A percentile compares a stretch with the other conserved stretches of the same genome.
These are phyloP conservation scores for Starmerella floris DNA, from an alignment of 805 yeast genomes.

Conservation along the genomic window DNA sequence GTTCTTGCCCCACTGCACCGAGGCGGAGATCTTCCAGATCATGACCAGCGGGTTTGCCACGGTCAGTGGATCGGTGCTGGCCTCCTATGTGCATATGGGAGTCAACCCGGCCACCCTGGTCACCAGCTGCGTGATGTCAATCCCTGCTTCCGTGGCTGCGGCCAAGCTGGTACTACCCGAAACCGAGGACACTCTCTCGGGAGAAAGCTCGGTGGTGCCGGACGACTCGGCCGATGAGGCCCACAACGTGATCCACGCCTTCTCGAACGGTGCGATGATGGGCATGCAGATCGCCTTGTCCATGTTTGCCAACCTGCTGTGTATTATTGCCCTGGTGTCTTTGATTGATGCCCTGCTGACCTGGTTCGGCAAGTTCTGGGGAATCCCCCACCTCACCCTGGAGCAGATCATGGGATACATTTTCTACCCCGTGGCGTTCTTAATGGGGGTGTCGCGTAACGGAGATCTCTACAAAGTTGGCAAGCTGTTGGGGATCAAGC, in stretches of 20 bases:
- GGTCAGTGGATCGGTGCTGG: slow-evolving; percentile 50
- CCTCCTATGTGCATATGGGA: slow-evolving; percentile 50
- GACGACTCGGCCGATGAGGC: slow-evolving; percentile 33
- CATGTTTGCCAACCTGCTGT: slow-evolving; percentile 44
- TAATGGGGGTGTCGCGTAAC: slow-evolving; percentile 42
- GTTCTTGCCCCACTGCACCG: slow-evolving; percentile 44
- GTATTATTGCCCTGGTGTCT: slow-evolving; percentile 49
- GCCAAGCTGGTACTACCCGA: slow-evolving; percentile 50
- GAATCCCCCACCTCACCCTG: slow-evolving; percentile 38
- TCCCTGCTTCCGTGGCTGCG: slow-evolving; percentile 50
- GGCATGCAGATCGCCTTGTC: slow-evolving; percentile 46
- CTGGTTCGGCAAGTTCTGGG: slow-evolving; percentile 54
- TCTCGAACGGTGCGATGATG: slow-evolving; percentile 44
- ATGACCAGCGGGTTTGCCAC: slow-evolving; percentile 54
- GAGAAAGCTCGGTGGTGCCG: slow-evolving; percentile 38
- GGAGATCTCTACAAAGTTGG: slow-evolving; percentile 39
- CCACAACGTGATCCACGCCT: slow-evolving; percentile 43
- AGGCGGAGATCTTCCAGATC: slow-evolving; percentile 49
- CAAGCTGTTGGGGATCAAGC: slow-evolving; percentile 41
- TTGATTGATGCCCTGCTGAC: slow-evolving; percentile 42
- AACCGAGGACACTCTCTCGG: slow-evolving; percentile 40
- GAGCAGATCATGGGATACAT: slow-evolving; percentile 46
- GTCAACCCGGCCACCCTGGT: slow-evolving; percentile 49
- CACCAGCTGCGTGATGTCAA: slow-evolving; percentile 57
- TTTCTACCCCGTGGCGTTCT: slow-evolving; percentile 47